Evolutionary conservation across 306 rosid genomes (phyloP).

Genomic region (Lagenaria siceraria): DNA sequence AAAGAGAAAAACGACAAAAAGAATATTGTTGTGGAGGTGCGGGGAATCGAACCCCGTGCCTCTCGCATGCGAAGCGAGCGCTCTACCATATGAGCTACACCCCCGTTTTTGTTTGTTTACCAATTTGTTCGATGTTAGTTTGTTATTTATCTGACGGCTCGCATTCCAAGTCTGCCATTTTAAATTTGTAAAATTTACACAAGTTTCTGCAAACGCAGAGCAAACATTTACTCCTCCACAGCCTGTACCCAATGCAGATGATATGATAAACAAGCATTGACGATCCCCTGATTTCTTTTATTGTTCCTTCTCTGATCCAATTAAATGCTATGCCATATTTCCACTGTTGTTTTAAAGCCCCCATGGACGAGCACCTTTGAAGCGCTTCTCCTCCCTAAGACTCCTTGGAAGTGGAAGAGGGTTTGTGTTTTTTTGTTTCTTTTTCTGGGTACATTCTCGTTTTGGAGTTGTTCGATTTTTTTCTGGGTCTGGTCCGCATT

Average conservation of each 20-base stretch:
- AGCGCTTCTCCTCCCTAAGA: neutral
- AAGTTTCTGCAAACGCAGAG: conserved; percentile 1
- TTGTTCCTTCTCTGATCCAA: neutral
- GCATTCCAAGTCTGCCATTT: conserved; percentile 26
- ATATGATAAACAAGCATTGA: neutral
- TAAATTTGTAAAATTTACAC: conserved; percentile 16
- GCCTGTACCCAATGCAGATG: conserved; percentile 1
- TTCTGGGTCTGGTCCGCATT: neutral
- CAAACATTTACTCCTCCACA: conserved; percentile 10
- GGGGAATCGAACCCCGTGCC: conserved; percentile 14
- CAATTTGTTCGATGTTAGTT: accelerated
- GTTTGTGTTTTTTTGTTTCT: neutral
- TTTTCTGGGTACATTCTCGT: neutral
- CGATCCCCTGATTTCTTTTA: neutral
- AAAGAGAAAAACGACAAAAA: neutral
- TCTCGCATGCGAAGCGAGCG: conserved; percentile 28
- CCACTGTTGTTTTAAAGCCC: neutral
- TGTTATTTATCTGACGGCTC: conserved; percentile 15
- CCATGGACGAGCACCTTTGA: neutral
- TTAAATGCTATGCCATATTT: neutral
- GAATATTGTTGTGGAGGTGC: neutral
- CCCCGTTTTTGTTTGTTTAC: conserved; percentile 8
- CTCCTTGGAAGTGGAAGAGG: neutral
- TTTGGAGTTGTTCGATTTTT: neutral
- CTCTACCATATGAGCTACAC: conserved; percentile 91